phyloP scores from a whole-genome alignment of 1,284 basidiomycete species.

The Sparassis latifolia region DNA sequence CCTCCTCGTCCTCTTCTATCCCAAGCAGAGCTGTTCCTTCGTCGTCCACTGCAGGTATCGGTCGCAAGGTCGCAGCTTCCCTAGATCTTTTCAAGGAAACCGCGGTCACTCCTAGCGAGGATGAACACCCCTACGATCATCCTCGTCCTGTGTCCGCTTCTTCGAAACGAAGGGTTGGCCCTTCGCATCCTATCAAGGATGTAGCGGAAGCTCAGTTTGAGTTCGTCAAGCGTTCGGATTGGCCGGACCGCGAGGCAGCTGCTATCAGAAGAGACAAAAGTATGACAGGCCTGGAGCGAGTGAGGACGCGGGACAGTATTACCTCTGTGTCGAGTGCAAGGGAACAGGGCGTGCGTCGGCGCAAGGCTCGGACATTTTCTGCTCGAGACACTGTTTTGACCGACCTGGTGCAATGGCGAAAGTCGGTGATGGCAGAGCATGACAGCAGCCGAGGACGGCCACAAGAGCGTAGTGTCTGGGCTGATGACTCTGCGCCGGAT shows the following conservation, averaged over 20 bases:
- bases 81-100: constrained; percentile 78
- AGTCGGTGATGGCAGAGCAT: constrained; percentile 33
- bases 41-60: constrained; percentile 42
- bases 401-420: constrained; percentile 46
- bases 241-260: constrained; percentile 69
- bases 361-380: constrained; percentile 33
- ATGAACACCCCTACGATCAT: constrained; percentile 26
- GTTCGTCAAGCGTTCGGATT: constrained; percentile 76
- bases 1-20: constrained; percentile 38
- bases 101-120: constrained; percentile 36
- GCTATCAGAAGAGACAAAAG: constrained; percentile 62
- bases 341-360: constrained; percentile 29
- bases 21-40: constrained; percentile 13
- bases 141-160: constrained; percentile 22
- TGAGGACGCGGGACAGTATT: constrained; percentile 42
- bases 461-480: constrained; percentile 36
- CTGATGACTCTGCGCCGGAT: constrained; percentile 15
- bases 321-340: constrained; percentile 23
- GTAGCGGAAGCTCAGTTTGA: constrained; percentile 64
- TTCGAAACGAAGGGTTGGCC: constrained; percentile 33
- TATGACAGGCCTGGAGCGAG: constrained; percentile 48
- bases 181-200: constrained; percentile 40
- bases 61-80: constrained; percentile 74
- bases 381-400: constrained; percentile 33
- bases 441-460: constrained; percentile 51